Base-by-base conservation (phyloP, 2,329 filamentous ascomycete genomes). In the Dactylella cylindrospora region DNA sequence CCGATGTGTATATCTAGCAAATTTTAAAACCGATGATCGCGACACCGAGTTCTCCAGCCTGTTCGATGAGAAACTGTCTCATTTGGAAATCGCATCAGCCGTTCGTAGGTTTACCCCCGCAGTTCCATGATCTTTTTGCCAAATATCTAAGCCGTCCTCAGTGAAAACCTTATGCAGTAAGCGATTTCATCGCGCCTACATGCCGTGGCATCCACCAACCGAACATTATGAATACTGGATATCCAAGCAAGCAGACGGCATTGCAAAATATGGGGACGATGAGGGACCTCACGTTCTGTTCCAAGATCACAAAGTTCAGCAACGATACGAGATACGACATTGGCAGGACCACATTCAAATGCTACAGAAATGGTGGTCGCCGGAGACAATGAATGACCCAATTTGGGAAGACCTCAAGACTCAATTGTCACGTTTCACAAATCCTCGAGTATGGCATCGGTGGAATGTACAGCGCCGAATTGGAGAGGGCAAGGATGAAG, bases 381-480 rank as follows among this genome's bases (percentile, higher is more conserved):
- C 32, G 32, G n/a, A 35, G 6, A 35, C 13, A 35, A 9, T 13
- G 17, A 15, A 35, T 10, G n/a, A 35, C 32, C 9, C 10, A 13
- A 10, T 15, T 10, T 35, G 32, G 32, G 32, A 9, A 5, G 32
- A 7, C 9, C n/a, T 35, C 10, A 35, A 35, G n/a, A 35, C 6
- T 35, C 32, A 35, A 35, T 15, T 35, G 8, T 35, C 32, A 35
- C 32, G 32, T 35, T 35, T 35, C 6, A 35, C 32, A 35, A 35
- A 13, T 15, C 32, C 32, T 5, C 10, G 17, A 15, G 17, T 35
- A 6, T 35, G 32, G 32, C 10, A 35, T 13, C 32, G 32, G 6
- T 35, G 32, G 32, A 35, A 35, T 13, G 13, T 35, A 6, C 32
- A 35, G 32, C 32, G 32, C 32, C 32, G 32, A 6, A 9, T 35